Evolutionary conservation across 2,329 filamentous ascomycete genomes (phyloP), one percentile per base, ranked within the genome.

Genomic region (Fusarium buharicum): DNA sequence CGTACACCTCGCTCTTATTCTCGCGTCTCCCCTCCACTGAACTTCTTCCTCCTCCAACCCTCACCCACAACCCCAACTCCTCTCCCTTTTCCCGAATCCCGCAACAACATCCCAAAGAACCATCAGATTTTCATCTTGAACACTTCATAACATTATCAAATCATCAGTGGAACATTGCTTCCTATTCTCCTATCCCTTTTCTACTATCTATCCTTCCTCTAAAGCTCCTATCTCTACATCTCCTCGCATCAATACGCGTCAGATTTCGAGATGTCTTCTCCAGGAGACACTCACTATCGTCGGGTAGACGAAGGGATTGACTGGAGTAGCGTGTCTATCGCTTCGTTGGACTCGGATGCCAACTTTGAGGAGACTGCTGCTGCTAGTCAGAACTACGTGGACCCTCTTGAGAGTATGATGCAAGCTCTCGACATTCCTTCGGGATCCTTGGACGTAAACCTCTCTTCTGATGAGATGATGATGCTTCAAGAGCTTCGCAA

Each of bases 1-100:
- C 44, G 33, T 57, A 12, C 37, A 36, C 27, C 22, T 59, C 13
- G 20, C 34, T 18, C 37, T 24, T 27, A 16, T 46, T 27, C 43
- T 59, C 36, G 13, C 17, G 16, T 27, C 20, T 40, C 30, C 17
- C 28, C 33, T 10, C 13, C 31, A 14, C 30, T 20, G 36, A 44
- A 47, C 11, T 14, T 18, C 13, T 4, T 4, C 4, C 55, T n/a
- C 43, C 37, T 37, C 36, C 49, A 43, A 34, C 38, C 8, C 14
- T 27, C 18, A 33, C 18, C 33, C 43, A 11, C 22, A 11, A 14
- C 10, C 33, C 16, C 16, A 17, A 13, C 31, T 24, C 5, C 34
- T 39, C 22, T 6, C 12, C 14, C 4, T 18, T 27, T 31, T 14
- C 10, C 33, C 14, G 28, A 22, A 28, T 16, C 20, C 20, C 33